Percentiles rank a stretch among this genome's conserved stretches.
phyloP scores from a whole-genome alignment of 2,329 filamentous ascomycete species.

The Chaetomium globosum region DNA sequence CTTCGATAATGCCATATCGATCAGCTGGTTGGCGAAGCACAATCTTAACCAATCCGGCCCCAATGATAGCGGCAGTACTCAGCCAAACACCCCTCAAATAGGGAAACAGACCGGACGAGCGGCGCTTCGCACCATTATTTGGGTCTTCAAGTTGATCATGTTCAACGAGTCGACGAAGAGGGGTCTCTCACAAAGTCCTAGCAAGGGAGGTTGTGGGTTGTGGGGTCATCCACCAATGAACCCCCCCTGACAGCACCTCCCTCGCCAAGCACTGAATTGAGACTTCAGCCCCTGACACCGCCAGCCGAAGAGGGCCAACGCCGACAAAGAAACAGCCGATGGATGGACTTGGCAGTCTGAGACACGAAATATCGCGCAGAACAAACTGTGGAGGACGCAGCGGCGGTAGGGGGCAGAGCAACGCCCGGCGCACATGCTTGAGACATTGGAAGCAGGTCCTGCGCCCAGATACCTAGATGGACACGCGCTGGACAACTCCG shows the following conservation, averaged over 20 bases:
- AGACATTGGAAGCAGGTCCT: not conserved
- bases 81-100: not conserved
- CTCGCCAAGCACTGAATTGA: not conserved
- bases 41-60: not conserved
- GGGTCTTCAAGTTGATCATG: no score
- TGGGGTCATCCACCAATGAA: not conserved
- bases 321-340: not conserved
- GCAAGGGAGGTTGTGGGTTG: not conserved
- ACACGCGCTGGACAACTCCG: not conserved
- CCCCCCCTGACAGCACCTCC: not conserved
- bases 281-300: slow-evolving; percentile 8
- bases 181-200: no score
- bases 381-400: not conserved
- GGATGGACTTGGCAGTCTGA: not conserved
- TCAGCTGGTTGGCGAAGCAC: not conserved
- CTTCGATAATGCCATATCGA: not conserved
- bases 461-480: not conserved
- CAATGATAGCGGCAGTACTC: not conserved
- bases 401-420: not conserved
- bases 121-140: no score
- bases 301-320: not conserved
- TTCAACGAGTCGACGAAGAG: no score
- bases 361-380: not conserved
- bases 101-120: not conserved
- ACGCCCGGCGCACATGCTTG: not conserved